Evolutionary conservation across 768 basidiomycete genomes (phyloP), one percentile per base, ranked within the genome.

Genomic region (Pleurotus cornucopiae): DNA sequence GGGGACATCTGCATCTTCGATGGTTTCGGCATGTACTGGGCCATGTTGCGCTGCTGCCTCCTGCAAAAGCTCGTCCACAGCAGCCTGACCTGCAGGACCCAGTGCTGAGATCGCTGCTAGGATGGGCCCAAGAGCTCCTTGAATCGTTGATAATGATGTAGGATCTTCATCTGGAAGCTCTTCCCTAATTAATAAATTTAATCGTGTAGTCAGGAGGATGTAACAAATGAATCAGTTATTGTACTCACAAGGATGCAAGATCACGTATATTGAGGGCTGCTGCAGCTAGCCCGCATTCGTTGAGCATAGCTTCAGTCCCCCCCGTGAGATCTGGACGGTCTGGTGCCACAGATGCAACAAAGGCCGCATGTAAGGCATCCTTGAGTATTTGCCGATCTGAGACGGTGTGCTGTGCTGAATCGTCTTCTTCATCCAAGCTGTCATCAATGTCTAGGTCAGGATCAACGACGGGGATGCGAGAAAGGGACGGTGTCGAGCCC

Each of bases 21-120:
- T 46, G 58, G 21, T 49, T 39, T 38, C 43, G 21, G 14, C n/a
- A 38, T 34, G 37, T 58, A 55, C 34, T 53, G 13, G 16, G 47
- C 23, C 23, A 23, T 23, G 23, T 23, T 23, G 23, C 3, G 30
- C 13, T 5, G 13, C 20, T 12, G 41, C 41, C 6, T n/a, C 20
- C 6, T 20, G 6, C 12, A 44, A 7, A 7, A 44, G 41, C 12
- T 44, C 12, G 9, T 44, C 12, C 6, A 44, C 41, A 12, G 41
- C 41, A 6, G 41, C 41, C 20, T 44, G 6, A 44, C 41, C 41
- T 44, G 12, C 41, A 7, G 9, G 41, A n/a, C n/a, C 14, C 6
- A n/a, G 41, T 6, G 14, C 20, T 20, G 41, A 44, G 41, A 44
- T 44, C 5, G 41, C 20, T n/a, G 6, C 20, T n/a, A 44, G 41